These are phyloP conservation scores for Planoprotostelium fungivorum DNA, from an alignment of 78 protist species.

Conservation along the genomic window DNA sequence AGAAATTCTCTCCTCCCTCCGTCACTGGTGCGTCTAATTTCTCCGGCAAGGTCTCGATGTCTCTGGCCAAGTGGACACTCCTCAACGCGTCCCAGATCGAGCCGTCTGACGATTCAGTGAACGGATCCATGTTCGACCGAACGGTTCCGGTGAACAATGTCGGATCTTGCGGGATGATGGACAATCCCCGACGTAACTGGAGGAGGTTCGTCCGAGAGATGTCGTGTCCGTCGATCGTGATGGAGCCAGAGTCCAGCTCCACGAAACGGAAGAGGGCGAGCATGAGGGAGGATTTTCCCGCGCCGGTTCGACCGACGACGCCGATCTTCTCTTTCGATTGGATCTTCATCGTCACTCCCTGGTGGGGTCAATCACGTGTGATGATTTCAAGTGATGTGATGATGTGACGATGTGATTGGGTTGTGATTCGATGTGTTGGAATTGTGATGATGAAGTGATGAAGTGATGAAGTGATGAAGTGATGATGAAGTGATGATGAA, in stretches of 20 bases:
- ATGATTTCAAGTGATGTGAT: slow-evolving; percentile 61
- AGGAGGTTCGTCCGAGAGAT: neutral
- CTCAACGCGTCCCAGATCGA: slow-evolving; percentile 58
- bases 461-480: no score
- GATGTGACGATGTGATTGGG: no score
- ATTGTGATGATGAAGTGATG: no score
- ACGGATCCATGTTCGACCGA: slow-evolving; percentile 68
- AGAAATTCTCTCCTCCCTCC: slow-evolving; percentile 62
- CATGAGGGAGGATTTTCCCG: slow-evolving; percentile 70
- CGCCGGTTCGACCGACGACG: slow-evolving; percentile 86
- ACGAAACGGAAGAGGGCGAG: slow-evolving; percentile 68
- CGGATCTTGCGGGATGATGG: slow-evolving; percentile 92
- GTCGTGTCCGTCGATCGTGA: slow-evolving; percentile 67
- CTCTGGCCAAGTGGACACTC: slow-evolving; percentile 9
- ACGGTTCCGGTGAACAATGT: slow-evolving; percentile 76
- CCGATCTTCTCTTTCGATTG: slow-evolving; percentile 74
- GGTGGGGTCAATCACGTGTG: neutral
- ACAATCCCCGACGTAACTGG: slow-evolving; percentile 61
- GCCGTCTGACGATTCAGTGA: slow-evolving; percentile 9
- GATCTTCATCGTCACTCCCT: slow-evolving; percentile 25
- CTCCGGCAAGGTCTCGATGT: slow-evolving; percentile 6
- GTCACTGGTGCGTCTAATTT: slow-evolving; percentile 20
- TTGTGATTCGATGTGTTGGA: neutral
- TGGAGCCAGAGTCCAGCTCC: slow-evolving; percentile 32
- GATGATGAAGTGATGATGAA: no score